A percentile compares a stretch with the other conserved stretches of the same genome.
These are phyloP conservation scores for Arachnopeziza araneosa DNA, from an alignment of 2,329 filamentous ascomycete species.

Conservation along the genomic window DNA sequence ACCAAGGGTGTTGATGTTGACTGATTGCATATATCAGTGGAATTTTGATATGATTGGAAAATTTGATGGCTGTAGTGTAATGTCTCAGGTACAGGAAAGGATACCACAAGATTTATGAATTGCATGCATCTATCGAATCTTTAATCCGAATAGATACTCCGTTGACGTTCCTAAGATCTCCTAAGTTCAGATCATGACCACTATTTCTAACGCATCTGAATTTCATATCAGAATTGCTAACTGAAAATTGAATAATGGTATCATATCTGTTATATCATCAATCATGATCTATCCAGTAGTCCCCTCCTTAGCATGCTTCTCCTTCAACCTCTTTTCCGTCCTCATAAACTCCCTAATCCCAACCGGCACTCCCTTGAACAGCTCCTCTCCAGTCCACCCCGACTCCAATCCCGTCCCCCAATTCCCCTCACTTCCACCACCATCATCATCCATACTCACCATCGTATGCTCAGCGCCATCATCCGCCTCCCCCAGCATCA, in stretches of 20 bases:
- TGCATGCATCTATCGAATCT: background rate
- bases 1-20: constrained; percentile 62
- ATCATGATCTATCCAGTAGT: background rate
- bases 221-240: background rate
- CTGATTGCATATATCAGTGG: constrained; percentile 10
- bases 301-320: constrained; percentile 59
- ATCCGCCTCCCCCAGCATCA: constrained; percentile 20
- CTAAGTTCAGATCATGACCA: background rate
- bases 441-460: constrained; percentile 73
- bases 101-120: background rate
- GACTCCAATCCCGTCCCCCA: constrained; percentile 45
- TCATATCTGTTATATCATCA: background rate
- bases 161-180: no score
- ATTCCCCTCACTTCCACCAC: constrained; percentile 66
- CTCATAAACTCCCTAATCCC: constrained; percentile 97
- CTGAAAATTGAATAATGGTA: background rate
- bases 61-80: background rate
- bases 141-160: no score
- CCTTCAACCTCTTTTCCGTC: constrained; percentile 84
- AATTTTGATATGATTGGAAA: background rate
- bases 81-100: background rate
- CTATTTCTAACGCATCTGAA: no score
- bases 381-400: constrained; percentile 55
- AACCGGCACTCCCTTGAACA: constrained; percentile 79
- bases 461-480: constrained; percentile 36